Evolutionary conservation across 1,139 yeast species (phyloP).

Genomic region (Geotrichum australiense): DNA sequence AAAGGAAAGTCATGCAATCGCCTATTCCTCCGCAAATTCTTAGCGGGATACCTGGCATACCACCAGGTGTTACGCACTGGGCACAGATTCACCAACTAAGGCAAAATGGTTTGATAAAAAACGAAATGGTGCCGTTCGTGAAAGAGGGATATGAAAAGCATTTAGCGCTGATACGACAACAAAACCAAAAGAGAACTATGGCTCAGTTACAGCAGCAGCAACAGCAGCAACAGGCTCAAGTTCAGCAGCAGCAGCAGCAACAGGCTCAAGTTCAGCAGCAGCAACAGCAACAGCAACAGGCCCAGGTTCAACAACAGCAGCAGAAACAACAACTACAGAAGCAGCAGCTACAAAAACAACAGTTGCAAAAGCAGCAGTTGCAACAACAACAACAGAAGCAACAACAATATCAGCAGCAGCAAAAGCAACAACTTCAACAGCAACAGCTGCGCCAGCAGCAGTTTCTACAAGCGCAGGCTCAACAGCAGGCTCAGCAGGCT

Average conservation of each 20-base stretch:
- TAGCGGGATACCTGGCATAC: conserved; percentile 67
- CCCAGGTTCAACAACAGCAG: conserved; percentile 2
- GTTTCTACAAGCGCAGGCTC: neutral
- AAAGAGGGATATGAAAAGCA: conserved; percentile 45
- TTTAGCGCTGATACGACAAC: conserved; percentile 24
- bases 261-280: conserved; percentile 21
- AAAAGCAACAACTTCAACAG: conserved; percentile 6
- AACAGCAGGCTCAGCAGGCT: neutral
- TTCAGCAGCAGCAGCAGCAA: conserved; percentile 23
- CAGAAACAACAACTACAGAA: conserved; percentile 19
- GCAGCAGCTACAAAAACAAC: conserved; percentile 22
- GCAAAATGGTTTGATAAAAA: conserved; percentile 48
- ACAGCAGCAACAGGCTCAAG: conserved; percentile 21
- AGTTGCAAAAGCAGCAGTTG: conserved; percentile 17
- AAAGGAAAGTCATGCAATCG: conserved; percentile 24
- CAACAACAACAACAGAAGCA: conserved; percentile 14
- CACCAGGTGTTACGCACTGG: conserved; percentile 82
- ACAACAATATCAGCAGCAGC: conserved; percentile 9
- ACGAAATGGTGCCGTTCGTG: conserved; percentile 55
- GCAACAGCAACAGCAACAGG: conserved; percentile 15
- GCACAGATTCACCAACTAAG: conserved; percentile 68
- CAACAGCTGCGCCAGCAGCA: conserved; percentile 10
- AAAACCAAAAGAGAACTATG: conserved; percentile 22
- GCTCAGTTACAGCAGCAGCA: conserved; percentile 24
- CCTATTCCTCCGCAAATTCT: conserved; percentile 74